Evolutionary conservation across 768 basidiomycete genomes (phyloP).

Genomic region (Lyophyllum semitale): DNA sequence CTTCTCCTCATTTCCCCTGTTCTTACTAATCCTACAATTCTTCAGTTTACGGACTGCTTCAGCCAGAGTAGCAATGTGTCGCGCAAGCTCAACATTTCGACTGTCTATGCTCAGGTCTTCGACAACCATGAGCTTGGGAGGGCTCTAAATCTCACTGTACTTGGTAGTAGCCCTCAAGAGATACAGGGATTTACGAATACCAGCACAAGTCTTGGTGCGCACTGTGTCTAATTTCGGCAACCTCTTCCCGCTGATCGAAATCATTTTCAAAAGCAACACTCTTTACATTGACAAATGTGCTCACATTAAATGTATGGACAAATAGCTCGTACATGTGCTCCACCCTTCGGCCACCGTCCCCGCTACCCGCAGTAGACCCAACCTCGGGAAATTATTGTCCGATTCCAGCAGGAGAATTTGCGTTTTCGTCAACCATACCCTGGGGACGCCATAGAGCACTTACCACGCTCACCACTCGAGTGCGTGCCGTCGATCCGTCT

Average conservation of each 20-base stretch:
- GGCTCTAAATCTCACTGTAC: slow-evolving; percentile 69
- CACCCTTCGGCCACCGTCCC: slow-evolving; percentile 76
- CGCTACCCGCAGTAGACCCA: slow-evolving; percentile 51
- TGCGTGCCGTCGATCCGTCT: slow-evolving; percentile 88
- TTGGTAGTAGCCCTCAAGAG: slow-evolving; percentile 61
- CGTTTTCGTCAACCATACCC: slow-evolving; percentile 74
- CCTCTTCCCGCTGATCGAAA: slow-evolving; percentile 14
- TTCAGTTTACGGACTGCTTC: slow-evolving; percentile 74
- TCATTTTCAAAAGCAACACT: slow-evolving; percentile 64
- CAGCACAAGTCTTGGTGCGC: slow-evolving; percentile 70
- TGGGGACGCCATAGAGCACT: slow-evolving; percentile 68
- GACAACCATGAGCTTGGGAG: slow-evolving; percentile 40
- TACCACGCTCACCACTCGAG: slow-evolving; percentile 79
- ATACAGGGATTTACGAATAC: slow-evolving; percentile 62
- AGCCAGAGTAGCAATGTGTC: slow-evolving; percentile 39
- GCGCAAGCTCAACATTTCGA: slow-evolving; percentile 65
- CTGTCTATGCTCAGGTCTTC: slow-evolving; percentile 73
- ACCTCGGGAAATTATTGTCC: slow-evolving; percentile 67
- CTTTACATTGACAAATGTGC: slow-evolving; percentile 78
- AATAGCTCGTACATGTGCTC: slow-evolving; percentile 78
- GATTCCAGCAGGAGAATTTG: slow-evolving; percentile 76
- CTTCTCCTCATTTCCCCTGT: slow-evolving; percentile 24
- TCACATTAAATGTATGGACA: slow-evolving; percentile 74
- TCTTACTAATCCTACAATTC: slow-evolving; percentile 58
- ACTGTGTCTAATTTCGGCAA: slow-evolving; percentile 6